Evolutionary conservation across 345 rosid genomes (phyloP), one percentile per base, ranked within the genome.

Genomic region (Lepidium africanum): DNA sequence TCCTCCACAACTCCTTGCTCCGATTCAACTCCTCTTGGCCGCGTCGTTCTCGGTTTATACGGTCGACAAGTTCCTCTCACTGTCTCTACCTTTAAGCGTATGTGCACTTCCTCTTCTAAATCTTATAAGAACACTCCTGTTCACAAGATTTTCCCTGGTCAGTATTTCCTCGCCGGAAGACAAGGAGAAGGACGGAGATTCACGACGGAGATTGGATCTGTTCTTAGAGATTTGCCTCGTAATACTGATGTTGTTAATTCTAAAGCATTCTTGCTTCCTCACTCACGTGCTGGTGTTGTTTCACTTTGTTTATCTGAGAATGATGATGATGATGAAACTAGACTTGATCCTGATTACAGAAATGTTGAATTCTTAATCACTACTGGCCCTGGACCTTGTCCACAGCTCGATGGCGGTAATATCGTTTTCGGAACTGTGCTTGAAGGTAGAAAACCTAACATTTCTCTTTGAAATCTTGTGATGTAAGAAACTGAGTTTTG

Each of bases 311-410:
- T 92, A 41, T 87, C 93, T 2, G 96, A 90, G 81, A 92, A 92
- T 63, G 96, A 92, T 27, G 98, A 92, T 2, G 96, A 92, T 5
- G 91, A 86, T 2, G 83, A 86, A 0, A 74, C 84, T 23, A 83
- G 81, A 84, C 82, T 90, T 4, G 87, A 90, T 50, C 86, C 93
- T 10, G 63, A 85, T 39, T 86, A 88, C 58, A 83, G 97, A 46
- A 90, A 90, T 59, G 96, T 88, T 6, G 97, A 88, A 78, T 92
- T 92, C 82, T 81, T 92, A 81, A 90, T 90, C 43, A 92, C 90
- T 4, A 88, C 96, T 0, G 98, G 98, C 4, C 98, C 96, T 13
- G 97, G 87, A 41, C 93, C 98, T 7, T 88, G 89, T 52, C 97
- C 96, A 1, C 83, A 83, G 72, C 80, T 92, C 58, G 96, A 90